Base-by-base conservation (phyloP, 495 filamentous ascomycete species). In the Bacidia rubella region DNA sequence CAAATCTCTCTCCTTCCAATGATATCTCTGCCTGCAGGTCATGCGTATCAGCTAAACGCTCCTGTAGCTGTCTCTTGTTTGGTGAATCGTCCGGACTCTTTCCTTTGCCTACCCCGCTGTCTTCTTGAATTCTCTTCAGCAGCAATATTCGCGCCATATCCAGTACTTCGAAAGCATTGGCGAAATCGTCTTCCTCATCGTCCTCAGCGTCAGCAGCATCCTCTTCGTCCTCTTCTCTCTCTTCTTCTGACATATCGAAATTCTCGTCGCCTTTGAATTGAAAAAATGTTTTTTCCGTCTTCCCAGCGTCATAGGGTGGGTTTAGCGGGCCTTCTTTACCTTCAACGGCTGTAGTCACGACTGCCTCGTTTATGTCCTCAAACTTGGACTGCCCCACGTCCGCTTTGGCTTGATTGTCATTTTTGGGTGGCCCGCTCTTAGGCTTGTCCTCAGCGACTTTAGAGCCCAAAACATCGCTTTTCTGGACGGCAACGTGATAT, bases 231-330 rank as follows among this genome's bases (percentile, higher is more conserved):
- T 63, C 66, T 11, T 70, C 74, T 25, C 81, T 84, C 24, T 89
- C 87, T 1, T 81, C 82, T 45, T 87, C 83, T 1, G 74, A 77
- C 46, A 80, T 78, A 32, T 86, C 87, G 67, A 84, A 95, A 61
- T 93, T 89, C 65, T 95, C 90, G 58, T 96, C 92, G 41, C 93
- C 93, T 0, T 81, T 85, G 60, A 97, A 94, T 55, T 92, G 85
- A 65, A 98, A 96, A 47, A 84, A 78, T 1, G 86, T 76, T 65
- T 88, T 90, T 54, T 71, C 77, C 39, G 62, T 64, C 43, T 40
- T 61, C 11, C 59, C 63, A 53, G 65, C 67, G 15, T 66, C 66
- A 11, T 68, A 64, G 26, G 66, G 58, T 50, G 70, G 64, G 32
- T 63, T 65, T 24, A 68, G 63, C 3, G 62, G 66, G 17, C 66